A percentile compares a stretch with the other conserved stretches of the same genome.
phyloP scores from a whole-genome alignment of 805 yeast genomes.

The Candida endomychidarum region DNA sequence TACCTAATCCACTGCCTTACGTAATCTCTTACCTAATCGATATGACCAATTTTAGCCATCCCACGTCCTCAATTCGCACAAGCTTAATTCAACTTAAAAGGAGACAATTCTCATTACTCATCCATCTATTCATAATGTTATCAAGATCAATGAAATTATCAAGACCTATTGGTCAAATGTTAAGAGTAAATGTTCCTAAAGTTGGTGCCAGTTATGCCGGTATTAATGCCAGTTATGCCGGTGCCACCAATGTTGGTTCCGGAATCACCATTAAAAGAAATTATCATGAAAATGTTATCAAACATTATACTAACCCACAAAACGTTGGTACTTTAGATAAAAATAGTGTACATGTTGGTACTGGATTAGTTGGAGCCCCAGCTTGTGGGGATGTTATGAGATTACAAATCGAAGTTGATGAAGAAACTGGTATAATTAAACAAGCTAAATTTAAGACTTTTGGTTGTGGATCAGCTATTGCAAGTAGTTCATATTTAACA shows the following conservation, averaged over 20 bases:
- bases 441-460: conserved; percentile 98
- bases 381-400: conserved; percentile 99
- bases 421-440: conserved; percentile 83
- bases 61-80: conserved; percentile 3
- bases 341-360: conserved; percentile 74
- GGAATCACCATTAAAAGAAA: conserved; percentile 21
- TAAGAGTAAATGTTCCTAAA: conserved; percentile 13
- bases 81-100: too few relatives aligned
- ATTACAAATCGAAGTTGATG: conserved; percentile 90
- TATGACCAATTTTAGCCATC: background rate
- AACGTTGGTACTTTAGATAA: conserved; percentile 94
- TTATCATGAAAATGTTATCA: conserved; percentile 94
- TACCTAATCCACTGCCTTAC: background rate
- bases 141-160: conserved; percentile 22
- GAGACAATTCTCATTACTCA: background rate
- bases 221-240: background rate
- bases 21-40: conserved; percentile 1
- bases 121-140: conserved; percentile 19
- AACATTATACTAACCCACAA: conserved; percentile 95
- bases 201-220: background rate
- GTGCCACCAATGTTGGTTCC: background rate
- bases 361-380: conserved; percentile 98
- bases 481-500: conserved; percentile 92
- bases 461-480: conserved; percentile 99
- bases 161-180: conserved; percentile 1